Conservation (phyloP, 2,329 filamentous ascomycete genomes). For the Penicillium sp. region DNA sequence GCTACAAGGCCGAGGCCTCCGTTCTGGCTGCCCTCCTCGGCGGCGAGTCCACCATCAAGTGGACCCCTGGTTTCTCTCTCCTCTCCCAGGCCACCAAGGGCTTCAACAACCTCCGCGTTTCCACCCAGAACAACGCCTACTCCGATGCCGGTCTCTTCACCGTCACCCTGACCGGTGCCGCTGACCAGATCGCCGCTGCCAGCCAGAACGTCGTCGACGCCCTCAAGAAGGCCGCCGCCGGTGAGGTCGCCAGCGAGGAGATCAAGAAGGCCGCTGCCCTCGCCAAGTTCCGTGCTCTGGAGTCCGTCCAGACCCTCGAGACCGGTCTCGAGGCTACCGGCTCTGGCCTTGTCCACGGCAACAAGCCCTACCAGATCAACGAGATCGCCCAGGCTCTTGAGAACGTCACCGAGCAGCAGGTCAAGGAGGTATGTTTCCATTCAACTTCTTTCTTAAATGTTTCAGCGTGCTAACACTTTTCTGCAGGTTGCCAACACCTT, state of each 20-base stretch:
- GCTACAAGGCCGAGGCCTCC: conserved; percentile 85
- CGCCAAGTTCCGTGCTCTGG: conserved; percentile 89
- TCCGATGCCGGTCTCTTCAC: conserved; percentile 91
- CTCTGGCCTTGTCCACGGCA: conserved; percentile 76
- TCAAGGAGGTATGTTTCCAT: conserved; percentile 73
- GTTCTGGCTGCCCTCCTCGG: conserved; percentile 89
- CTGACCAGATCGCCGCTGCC: conserved; percentile 70
- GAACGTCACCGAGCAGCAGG: conserved; percentile 76
- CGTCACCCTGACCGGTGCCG: conserved; percentile 76
- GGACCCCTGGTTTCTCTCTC: conserved; percentile 89
- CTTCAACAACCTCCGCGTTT: conserved; percentile 66
- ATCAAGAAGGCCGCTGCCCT: conserved; percentile 88
- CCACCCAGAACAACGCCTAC: conserved; percentile 80
- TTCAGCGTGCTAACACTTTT: conserved; percentile 28
- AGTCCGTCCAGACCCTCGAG: conserved; percentile 75
- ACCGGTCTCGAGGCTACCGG: conserved; percentile 82
- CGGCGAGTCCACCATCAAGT: conserved; percentile 90
- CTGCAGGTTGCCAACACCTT: conserved; percentile 81
- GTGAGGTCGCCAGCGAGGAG: conserved; percentile 77
- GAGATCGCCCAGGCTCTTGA: conserved; percentile 78
- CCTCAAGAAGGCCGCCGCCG: conserved; percentile 77
- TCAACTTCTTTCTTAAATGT: background rate
- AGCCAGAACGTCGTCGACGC: conserved; percentile 77
- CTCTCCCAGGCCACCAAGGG: conserved; percentile 76
- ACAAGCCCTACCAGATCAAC: conserved; percentile 80